phyloP scores from a whole-genome alignment of 2,329 filamentous ascomycete genomes.

The Aspergillus sp. region DNA sequence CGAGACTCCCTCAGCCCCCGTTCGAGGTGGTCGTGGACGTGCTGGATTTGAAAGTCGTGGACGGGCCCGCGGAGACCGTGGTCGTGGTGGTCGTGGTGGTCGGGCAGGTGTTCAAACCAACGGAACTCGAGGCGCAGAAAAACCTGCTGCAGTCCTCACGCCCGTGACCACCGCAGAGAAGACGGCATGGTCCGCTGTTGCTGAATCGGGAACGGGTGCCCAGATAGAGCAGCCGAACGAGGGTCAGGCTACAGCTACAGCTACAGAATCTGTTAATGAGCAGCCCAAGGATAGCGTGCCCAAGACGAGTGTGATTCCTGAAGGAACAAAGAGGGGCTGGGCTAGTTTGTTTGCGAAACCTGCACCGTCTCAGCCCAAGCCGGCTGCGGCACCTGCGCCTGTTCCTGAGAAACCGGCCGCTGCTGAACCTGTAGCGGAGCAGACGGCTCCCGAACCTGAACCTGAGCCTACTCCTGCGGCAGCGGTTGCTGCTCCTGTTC shows the following conservation, averaged over 20 bases:
- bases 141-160: constrained; percentile 15
- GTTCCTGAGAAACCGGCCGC: background rate
- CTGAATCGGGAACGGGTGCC: constrained; percentile 18
- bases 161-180: constrained; percentile 8
- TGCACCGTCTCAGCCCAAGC: constrained; percentile 45
- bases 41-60: constrained; percentile 41
- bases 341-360: constrained; percentile 67
- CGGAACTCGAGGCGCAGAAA: constrained; percentile 31
- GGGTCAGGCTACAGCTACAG: constrained; percentile 10
- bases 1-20: constrained; percentile 27
- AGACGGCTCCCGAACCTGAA: constrained; percentile 2
- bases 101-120: constrained; percentile 33
- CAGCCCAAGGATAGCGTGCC: constrained; percentile 10
- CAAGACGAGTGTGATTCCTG: constrained; percentile 30
- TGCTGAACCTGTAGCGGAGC: constrained; percentile 1
- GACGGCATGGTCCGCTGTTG: constrained; percentile 10
- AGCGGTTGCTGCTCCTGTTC: constrained; percentile 22
- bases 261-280: constrained; percentile 11
- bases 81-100: constrained; percentile 40
- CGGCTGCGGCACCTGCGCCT: constrained; percentile 24
- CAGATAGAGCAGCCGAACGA: constrained; percentile 16
- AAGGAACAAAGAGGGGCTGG: constrained; percentile 48
- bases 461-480: constrained; percentile 21
- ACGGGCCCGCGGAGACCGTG: constrained; percentile 41
- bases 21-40: constrained; percentile 39